phyloP scores from a whole-genome alignment of 495 filamentous ascomycete species.

The Penicillium flavigenum region DNA sequence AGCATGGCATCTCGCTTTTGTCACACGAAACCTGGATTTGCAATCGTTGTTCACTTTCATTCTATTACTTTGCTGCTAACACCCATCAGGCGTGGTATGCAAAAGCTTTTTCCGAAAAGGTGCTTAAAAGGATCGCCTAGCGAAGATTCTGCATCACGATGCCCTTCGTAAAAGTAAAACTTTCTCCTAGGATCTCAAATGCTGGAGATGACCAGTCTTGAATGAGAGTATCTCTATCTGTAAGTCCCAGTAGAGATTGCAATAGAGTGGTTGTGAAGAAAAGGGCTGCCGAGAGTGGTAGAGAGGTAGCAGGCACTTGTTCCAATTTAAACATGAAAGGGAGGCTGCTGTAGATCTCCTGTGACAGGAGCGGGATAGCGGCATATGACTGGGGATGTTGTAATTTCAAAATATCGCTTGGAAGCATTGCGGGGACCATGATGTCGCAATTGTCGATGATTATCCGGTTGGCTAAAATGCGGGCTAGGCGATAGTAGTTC shows the following conservation, averaged over 20 bases:
- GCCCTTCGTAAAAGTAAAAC: neutral
- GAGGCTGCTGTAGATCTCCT: neutral
- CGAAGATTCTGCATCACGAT: neutral
- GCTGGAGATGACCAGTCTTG: neutral
- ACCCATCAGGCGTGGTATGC: neutral
- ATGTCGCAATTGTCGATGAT: neutral
- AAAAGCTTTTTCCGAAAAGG: neutral
- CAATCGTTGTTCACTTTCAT: too few species aligned
- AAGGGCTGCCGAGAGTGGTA: conserved; percentile 4
- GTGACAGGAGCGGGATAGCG: neutral
- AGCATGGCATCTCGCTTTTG: too few species aligned
- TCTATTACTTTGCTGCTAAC: neutral
- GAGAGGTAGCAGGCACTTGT: neutral
- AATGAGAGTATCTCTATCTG: neutral
- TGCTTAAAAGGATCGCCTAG: neutral
- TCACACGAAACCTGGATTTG: too few species aligned
- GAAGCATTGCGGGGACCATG: neutral
- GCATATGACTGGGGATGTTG: neutral
- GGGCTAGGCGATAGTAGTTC: conserved; percentile 1
- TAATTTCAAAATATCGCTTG: neutral
- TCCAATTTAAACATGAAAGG: neutral
- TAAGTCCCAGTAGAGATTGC: neutral
- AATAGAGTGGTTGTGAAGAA: neutral
- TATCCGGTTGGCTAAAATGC: conserved; percentile 1
- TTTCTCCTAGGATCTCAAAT: neutral